phyloP scores from a whole-genome alignment of 2,329 filamentous ascomycete genomes.

The Aspergillus aculeatus region DNA sequence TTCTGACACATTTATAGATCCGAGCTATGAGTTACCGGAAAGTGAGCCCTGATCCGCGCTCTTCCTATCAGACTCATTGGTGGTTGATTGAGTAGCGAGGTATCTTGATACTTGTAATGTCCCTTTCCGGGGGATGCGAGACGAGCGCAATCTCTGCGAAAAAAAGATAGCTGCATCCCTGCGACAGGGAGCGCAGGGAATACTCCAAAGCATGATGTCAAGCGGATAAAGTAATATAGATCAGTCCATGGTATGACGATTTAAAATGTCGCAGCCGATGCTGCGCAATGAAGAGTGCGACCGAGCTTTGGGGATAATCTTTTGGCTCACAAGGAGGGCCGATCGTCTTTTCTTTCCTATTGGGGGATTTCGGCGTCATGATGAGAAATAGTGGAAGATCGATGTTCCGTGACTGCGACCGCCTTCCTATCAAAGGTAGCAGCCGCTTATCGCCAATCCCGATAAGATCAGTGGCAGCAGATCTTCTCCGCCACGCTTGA shows the following conservation, averaged over 20 bases:
- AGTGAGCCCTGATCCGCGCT: slow-evolving; percentile 22
- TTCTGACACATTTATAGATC: background rate
- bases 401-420: slow-evolving; percentile 14
- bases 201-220: slow-evolving; percentile 29
- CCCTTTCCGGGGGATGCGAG: slow-evolving; percentile 15
- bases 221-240: background rate
- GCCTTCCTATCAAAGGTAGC: slow-evolving; percentile 7
- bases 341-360: slow-evolving; percentile 20
- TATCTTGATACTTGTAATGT: slow-evolving; percentile 15
- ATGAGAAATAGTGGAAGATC: slow-evolving; percentile 12
- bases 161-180: slow-evolving; percentile 30
- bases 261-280: slow-evolving; percentile 17
- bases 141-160: slow-evolving; percentile 25
- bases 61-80: slow-evolving; percentile 7
- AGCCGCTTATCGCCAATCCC: slow-evolving; percentile 13
- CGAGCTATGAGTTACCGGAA: slow-evolving; percentile 25
- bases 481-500: background rate
- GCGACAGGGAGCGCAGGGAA: slow-evolving; percentile 30
- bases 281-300: slow-evolving; percentile 9
- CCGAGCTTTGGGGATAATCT: background rate
- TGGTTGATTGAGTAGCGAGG: slow-evolving; percentile 15
- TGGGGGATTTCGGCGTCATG: slow-evolving; percentile 17
- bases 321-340: slow-evolving; percentile 4
- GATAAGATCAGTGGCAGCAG: slow-evolving; percentile 17
- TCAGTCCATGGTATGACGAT: slow-evolving; percentile 25